phyloP scores from a whole-genome alignment of 1,139 yeast species.

The Meyerozyma carpophila region DNA sequence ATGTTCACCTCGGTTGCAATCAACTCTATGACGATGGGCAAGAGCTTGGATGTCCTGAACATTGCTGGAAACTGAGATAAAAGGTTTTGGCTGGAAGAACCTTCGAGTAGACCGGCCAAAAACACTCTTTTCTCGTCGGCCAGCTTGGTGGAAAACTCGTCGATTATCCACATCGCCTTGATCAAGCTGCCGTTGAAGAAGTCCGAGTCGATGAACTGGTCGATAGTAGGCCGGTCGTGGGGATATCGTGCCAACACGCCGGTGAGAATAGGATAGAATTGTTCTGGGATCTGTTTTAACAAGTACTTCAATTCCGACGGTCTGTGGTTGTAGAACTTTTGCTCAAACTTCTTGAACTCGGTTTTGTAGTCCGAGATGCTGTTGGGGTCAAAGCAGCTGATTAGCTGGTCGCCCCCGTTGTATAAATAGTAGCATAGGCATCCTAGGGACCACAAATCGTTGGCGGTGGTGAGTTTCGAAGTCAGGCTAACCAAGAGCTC shows the following conservation, averaged over 20 bases:
- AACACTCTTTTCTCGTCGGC: slow-evolving; percentile 65
- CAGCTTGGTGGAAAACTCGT: slow-evolving; percentile 75
- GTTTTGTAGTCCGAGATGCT: slow-evolving; percentile 45
- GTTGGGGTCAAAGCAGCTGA: slow-evolving; percentile 45
- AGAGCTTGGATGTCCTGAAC: slow-evolving; percentile 64
- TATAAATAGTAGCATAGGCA: slow-evolving; percentile 66
- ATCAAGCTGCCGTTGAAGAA: slow-evolving; percentile 77
- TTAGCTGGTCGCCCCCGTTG: slow-evolving; percentile 39
- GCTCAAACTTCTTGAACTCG: slow-evolving; percentile 38
- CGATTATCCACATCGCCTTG: slow-evolving; percentile 76
- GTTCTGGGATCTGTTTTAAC: slow-evolving; percentile 36
- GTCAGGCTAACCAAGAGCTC: slow-evolving; percentile 59
- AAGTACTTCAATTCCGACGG: slow-evolving; percentile 44
- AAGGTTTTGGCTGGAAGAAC: slow-evolving; percentile 25
- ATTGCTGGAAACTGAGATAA: slow-evolving; percentile 66
- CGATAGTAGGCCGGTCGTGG: slow-evolving; percentile 40
- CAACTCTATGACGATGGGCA: slow-evolving; percentile 60
- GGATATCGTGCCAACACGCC: slow-evolving; percentile 41
- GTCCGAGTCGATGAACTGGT: slow-evolving; percentile 49
- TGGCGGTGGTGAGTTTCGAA: slow-evolving; percentile 49
- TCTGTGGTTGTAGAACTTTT: slow-evolving; percentile 38
- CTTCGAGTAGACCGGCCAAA: slow-evolving; percentile 53
- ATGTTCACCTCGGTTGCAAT: slow-evolving; percentile 26
- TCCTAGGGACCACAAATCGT: slow-evolving; percentile 83
- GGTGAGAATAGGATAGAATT: slow-evolving; percentile 24